phyloP scores from a whole-genome alignment of 768 basidiomycete species.

The Boletus rubescentipes region DNA sequence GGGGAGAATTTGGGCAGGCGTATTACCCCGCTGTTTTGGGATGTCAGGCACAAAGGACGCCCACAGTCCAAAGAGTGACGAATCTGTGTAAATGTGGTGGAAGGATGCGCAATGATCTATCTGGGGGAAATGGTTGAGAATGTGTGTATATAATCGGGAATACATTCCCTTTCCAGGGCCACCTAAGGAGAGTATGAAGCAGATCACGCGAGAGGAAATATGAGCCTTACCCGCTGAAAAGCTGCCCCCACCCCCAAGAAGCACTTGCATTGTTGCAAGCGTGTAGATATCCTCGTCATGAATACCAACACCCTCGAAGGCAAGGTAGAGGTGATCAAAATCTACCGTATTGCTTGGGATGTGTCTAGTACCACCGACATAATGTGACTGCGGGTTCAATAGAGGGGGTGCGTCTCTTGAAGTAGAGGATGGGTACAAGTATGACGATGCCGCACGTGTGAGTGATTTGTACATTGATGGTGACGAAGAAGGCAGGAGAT shows the following conservation, averaged over 20 bases:
- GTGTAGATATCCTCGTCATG: constrained; percentile 91
- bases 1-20: constrained; percentile 69
- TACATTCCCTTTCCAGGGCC: constrained; percentile 99
- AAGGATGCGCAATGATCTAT: constrained; percentile 95
- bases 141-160: constrained; percentile 92
- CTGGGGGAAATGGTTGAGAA: constrained; percentile 91
- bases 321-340: constrained; percentile 92
- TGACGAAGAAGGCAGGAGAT: constrained; percentile 56
- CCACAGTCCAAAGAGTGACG: constrained; percentile 89
- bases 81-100: constrained; percentile 97
- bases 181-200: constrained; percentile 41
- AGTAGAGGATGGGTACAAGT: constrained; percentile 48
- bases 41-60: constrained; percentile 76
- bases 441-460: constrained; percentile 74
- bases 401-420: constrained; percentile 6
- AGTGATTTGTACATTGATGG: constrained; percentile 63
- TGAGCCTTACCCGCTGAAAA: constrained; percentile 78
- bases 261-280: constrained; percentile 89
- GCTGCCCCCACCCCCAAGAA: constrained; percentile 93
- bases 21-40: constrained; percentile 57
- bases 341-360: constrained; percentile 61
- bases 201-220: background rate
- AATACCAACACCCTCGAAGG: constrained; percentile 88
- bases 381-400: constrained; percentile 46
- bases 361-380: constrained; percentile 83